These are phyloP conservation scores for Ophiognomonia clavigignenti-juglandacearum DNA, from an alignment of 2,329 filamentous ascomycete species.

Conservation along the genomic window DNA sequence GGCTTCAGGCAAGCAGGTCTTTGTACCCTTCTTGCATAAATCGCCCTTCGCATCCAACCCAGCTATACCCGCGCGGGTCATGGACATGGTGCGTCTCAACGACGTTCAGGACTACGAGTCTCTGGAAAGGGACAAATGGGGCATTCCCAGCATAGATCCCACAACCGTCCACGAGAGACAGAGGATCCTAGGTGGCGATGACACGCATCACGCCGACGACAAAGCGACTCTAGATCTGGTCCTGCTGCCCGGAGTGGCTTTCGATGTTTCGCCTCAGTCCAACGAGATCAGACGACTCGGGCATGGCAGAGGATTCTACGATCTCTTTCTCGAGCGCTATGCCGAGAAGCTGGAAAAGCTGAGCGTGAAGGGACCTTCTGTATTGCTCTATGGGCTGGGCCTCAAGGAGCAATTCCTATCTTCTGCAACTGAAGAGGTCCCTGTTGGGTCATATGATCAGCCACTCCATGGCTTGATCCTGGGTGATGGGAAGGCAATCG, in stretches of 20 bases:
- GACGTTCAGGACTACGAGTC: slow-evolving; percentile 73
- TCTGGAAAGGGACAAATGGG: slow-evolving; percentile 78
- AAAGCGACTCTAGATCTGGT: slow-evolving; percentile 71
- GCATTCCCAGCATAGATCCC: slow-evolving; percentile 78
- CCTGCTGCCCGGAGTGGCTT: slow-evolving; percentile 88
- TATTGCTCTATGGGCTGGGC: slow-evolving; percentile 68
- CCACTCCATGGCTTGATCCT: slow-evolving; percentile 72
- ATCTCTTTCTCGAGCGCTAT: slow-evolving; percentile 82
- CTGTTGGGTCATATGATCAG: slow-evolving; percentile 72
- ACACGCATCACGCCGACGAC: slow-evolving; percentile 34
- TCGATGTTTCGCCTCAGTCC: slow-evolving; percentile 57
- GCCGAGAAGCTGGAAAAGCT: slow-evolving; percentile 32
- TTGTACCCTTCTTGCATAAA: slow-evolving; percentile 82
- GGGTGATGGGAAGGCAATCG: slow-evolving; percentile 54
- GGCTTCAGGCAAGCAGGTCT: slow-evolving; percentile 73
- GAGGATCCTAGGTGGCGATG: slow-evolving; percentile 67
- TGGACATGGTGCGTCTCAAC: slow-evolving; percentile 88
- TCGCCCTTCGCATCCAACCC: slow-evolving; percentile 36
- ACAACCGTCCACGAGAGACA: slow-evolving; percentile 60
- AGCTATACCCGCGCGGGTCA: slow-evolving; percentile 60
- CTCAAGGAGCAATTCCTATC: slow-evolving; percentile 79
- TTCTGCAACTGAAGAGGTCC: slow-evolving; percentile 58
- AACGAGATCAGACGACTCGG: slow-evolving; percentile 69
- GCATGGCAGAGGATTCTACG: slow-evolving; percentile 96
- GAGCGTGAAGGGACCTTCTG: slow-evolving; percentile 30